These are phyloP conservation scores for Pseudonectria buxi DNA, from an alignment of 2,329 filamentous ascomycete species.

Conservation along the genomic window DNA sequence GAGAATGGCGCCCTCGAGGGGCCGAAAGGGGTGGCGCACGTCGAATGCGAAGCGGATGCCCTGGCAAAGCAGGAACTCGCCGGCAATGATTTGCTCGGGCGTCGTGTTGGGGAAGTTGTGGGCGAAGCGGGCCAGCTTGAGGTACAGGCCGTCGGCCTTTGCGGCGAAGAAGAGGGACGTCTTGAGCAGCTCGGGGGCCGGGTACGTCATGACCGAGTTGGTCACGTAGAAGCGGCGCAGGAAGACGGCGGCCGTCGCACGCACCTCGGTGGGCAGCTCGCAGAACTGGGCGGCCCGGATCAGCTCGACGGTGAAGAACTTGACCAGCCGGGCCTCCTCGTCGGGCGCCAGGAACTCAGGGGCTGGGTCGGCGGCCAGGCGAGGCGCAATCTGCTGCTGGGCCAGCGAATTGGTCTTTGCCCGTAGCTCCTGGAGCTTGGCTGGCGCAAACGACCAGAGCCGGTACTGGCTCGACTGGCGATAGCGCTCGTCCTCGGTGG, in stretches of 20 bases:
- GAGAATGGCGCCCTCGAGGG: conserved; percentile 78
- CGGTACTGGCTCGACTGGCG: conserved; percentile 83
- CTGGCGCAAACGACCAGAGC: conserved; percentile 83
- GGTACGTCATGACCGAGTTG: conserved; percentile 94
- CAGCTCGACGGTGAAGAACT: conserved; percentile 62
- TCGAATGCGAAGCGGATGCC: conserved; percentile 91
- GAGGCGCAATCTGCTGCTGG: conserved; percentile 49
- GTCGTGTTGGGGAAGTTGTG: conserved; percentile 64
- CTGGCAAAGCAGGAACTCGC: conserved; percentile 89
- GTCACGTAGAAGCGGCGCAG: conserved; percentile 92
- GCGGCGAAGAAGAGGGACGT: conserved; percentile 88
- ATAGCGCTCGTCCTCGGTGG: conserved; percentile 85
- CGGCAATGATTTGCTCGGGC: conserved; percentile 76
- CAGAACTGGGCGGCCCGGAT: conserved; percentile 50
- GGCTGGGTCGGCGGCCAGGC: conserved; percentile 47
- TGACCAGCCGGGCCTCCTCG: conserved; percentile 76
- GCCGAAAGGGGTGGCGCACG: conserved; percentile 82
- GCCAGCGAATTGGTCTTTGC: conserved; percentile 74
- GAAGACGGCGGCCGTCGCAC: conserved; percentile 74
- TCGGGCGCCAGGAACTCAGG: conserved; percentile 76
- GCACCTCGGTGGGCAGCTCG: conserved; percentile 44
- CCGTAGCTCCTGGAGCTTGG: conserved; percentile 65
- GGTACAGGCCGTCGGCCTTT: conserved; percentile 84
- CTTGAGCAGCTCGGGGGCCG: conserved; percentile 80
- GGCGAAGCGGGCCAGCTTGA: conserved; percentile 57